Percentiles rank a stretch among this genome's conserved stretches.
phyloP scores from a whole-genome alignment of 805 yeast species.

The Saccharomyces paradoxus region DNA sequence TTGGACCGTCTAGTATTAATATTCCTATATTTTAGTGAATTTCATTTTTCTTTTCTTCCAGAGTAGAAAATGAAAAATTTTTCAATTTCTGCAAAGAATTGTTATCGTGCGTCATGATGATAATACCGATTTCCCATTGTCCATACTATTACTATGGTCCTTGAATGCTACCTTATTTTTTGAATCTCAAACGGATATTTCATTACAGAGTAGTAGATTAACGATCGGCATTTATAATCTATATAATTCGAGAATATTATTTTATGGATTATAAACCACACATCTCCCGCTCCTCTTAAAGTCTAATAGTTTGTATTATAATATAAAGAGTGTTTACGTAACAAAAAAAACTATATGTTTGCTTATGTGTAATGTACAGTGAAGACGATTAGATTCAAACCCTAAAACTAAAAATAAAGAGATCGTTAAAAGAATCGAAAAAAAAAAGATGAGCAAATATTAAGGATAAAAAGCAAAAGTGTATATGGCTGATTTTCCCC shows the following conservation, averaged over 20 bases:
- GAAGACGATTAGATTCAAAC: constrained; percentile 1
- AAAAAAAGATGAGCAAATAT: neutral
- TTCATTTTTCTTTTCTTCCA: neutral
- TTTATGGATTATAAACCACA: neutral
- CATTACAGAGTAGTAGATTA: neutral
- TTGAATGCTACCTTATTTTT: neutral
- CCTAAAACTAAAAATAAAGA: neutral
- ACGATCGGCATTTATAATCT: neutral
- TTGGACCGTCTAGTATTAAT: neutral
- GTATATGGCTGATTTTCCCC: neutral
- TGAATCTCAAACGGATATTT: neutral
- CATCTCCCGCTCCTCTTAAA: neutral
- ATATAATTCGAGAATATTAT: neutral
- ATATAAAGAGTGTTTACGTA: neutral
- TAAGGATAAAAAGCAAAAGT: neutral
- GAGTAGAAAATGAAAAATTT: neutral
- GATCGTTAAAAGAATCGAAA: neutral
- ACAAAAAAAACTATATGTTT: neutral
- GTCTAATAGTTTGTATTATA: neutral
- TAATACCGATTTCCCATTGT: neutral
- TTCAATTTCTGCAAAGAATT: neutral
- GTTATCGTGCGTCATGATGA: neutral
- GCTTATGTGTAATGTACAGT: constrained; percentile 6
- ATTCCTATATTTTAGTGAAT: neutral
- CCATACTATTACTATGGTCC: neutral